phyloP scores from a whole-genome alignment of 148 eudicot genomes.

The Vaccinium corymbosum region DNA sequence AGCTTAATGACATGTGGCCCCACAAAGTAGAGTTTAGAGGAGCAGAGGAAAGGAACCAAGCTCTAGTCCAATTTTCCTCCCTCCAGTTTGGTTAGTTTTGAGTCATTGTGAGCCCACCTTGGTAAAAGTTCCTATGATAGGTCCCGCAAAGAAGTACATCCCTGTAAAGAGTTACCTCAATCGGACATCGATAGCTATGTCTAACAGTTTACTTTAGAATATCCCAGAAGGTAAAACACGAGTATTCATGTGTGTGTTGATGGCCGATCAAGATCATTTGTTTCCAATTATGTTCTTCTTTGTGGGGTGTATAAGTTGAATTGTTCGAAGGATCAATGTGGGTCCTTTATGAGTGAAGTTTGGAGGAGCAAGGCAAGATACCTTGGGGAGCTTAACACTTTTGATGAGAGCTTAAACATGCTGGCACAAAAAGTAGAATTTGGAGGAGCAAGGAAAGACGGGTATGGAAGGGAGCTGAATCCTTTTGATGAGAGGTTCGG shows the following conservation, averaged over 20 bases:
- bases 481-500: background rate
- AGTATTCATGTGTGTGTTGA: background rate
- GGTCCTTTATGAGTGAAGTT: background rate
- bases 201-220: too few relatives aligned
- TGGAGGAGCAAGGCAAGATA: background rate
- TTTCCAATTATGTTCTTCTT: background rate
- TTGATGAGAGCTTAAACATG: background rate
- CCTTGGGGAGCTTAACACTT: background rate
- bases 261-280: background rate
- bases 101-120: too few relatives aligned
- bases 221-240: background rate
- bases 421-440: background rate
- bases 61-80: too few relatives aligned
- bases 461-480: background rate
- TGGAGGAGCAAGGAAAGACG: background rate
- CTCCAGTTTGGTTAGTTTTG: too few relatives aligned
- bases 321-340: background rate
- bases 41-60: too few relatives aligned
- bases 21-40: too few relatives aligned
- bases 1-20: too few relatives aligned
- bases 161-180: too few relatives aligned
- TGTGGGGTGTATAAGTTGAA: background rate
- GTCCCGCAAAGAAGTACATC: too few relatives aligned
- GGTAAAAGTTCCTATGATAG: too few relatives aligned
- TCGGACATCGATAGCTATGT: too few relatives aligned